Base-by-base conservation (phyloP, 306 rosid genomes). In the Malus sylvestris region DNA sequence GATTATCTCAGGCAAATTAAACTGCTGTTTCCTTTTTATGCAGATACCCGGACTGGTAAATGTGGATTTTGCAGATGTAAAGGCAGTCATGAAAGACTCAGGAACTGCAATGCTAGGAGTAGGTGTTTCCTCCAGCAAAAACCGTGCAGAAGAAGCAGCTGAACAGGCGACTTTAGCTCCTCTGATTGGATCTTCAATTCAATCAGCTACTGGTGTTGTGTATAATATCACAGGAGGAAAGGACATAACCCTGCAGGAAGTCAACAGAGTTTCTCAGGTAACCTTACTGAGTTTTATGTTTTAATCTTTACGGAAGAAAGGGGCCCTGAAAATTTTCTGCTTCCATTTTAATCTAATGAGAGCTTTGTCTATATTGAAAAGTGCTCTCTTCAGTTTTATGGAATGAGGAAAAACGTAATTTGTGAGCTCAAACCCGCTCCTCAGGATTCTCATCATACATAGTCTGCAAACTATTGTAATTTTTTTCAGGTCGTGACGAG, bases 81-180 rank as follows among this genome's bases (percentile, higher is more conserved):
- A 91, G 78, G 99, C 99, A 23, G 97, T 96, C 62, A 96, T 96
- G 99, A 96, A 91, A 81, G 91, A 96, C 83, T 96, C 99, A 2
- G 99, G 99, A 74, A 96, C 99, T 68, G 99, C 99, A 83, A 96
- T 96, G 99, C 98, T 96, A 3, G 99, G 99, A 40, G 97, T 96
- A 30, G 99, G 99, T 70, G 98, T 92, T 79, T 92, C 99, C 70
- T 92, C 99, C 3, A 90, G 99, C 79, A 96, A 96, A 86, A 96
- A 96, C 68, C 93, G 99, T 32, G 99, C 99, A 55, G 99, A 92
- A 89, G 99, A 92, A 77, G 99, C 99, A 15, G 99, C 99, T 4
- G 98, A 92, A 71, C 99, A 96, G 85, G 99, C 99, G 27, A 96
- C 99, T 70, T 80, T 96, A 85, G 99, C 99, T 79, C 99, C 99